Evolutionary conservation across 1,284 basidiomycete species (phyloP).

Genomic region (Cutaneotrichosporon spelunceum): DNA sequence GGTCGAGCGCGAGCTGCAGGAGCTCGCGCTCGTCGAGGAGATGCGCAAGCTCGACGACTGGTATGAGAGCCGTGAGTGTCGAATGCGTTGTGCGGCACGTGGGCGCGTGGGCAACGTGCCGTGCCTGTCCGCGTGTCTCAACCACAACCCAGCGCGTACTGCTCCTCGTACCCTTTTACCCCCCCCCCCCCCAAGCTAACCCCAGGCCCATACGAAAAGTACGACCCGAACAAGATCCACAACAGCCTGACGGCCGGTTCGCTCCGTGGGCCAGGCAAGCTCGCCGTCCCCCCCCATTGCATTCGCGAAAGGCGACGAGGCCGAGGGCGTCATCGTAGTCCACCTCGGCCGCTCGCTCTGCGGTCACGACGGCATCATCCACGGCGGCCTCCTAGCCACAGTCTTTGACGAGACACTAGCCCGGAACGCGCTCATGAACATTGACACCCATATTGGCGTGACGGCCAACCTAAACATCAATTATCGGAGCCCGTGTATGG

Average conservation of each 20-base stretch:
- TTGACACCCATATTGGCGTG: constrained; percentile 88
- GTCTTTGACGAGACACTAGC: constrained; percentile 83
- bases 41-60: constrained; percentile 50
- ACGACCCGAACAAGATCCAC: constrained; percentile 63
- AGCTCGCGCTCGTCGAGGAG: constrained; percentile 61
- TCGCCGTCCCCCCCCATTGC: constrained; percentile 74
- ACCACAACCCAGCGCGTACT: background rate
- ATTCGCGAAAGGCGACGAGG: constrained; percentile 70
- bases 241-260: constrained; percentile 80
- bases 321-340: constrained; percentile 64
- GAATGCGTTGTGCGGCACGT: too few species aligned
- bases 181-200: background rate
- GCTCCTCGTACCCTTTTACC: too few species aligned
- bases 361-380: constrained; percentile 86
- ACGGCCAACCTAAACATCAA: constrained; percentile 75
- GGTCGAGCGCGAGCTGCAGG: constrained; percentile 68
- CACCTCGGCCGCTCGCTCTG: constrained; percentile 84
- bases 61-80: constrained; percentile 52
- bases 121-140: too few species aligned
- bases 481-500: constrained; percentile 75
- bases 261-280: constrained; percentile 75
- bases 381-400: constrained; percentile 88
- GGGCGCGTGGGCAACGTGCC: too few species aligned
- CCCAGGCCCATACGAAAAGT: constrained; percentile 68
- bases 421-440: constrained; percentile 72